Base-by-base conservation (phyloP, 805 yeast genomes). In the Pichia nanzhaoensis region DNA sequence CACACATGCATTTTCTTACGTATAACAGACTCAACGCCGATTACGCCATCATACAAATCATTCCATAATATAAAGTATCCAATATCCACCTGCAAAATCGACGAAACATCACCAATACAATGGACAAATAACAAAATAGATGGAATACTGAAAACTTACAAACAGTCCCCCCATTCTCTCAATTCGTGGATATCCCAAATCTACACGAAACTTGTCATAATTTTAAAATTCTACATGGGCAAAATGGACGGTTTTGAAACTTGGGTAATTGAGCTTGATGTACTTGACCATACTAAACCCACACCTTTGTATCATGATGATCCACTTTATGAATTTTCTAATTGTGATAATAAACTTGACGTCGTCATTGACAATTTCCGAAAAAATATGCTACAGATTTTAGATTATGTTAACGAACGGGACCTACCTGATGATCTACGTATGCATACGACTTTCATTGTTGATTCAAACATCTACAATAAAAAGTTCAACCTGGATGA, bases 241-340 rank as follows among this genome's bases (percentile, higher is more conserved):
- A 6, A 10, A 24, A 24, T 24, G n/a, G 16, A 30, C 16, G 6
- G n/a, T 13, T 85, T 93, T 89, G 95, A 85, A 57, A 67, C 72
- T 19, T 85, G 95, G 95, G 60, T 67, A 4, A 59, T 85, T 37
- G 71, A 70, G 31, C 65, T 82, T 9, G 68, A 67, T 24, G 65
- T 78, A 7, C 59, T 74, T 24, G 55, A 56, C 36, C 52, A 24
- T 13, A 37, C 47, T 48, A 48, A 19, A 52, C 39, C 27, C 14
- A 36, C 37, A 16, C 12, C 37, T 4, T 13, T 18, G 20, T 10
- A 33, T 33, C 6, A 16, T 7, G 20, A 33, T 33, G 20, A 24
- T 10, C 28, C 28, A 24, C 28, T 24, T 10, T 10, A 24, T 10
- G 28, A 24, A 7, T 24, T 24, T 24, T 6, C 28, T 10, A 24